Evolutionary conservation across 2,329 filamentous ascomycete species (phyloP).

Genomic region (Cadophora luteo-olivacea): DNA sequence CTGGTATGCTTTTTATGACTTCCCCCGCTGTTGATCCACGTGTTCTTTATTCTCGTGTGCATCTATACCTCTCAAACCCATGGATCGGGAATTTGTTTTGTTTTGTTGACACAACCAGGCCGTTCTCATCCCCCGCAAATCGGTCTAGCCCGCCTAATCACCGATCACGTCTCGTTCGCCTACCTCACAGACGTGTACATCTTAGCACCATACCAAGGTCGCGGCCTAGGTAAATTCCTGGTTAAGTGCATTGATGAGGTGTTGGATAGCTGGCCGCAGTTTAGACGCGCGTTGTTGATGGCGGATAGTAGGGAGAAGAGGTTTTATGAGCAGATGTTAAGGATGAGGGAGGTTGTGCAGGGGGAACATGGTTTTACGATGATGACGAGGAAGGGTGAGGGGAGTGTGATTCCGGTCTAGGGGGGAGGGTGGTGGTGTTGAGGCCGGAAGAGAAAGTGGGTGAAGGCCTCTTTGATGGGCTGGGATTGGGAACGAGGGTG

Average conservation of each 20-base stretch:
- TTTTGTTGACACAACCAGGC: slow-evolving; percentile 20
- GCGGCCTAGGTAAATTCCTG: slow-evolving; percentile 70
- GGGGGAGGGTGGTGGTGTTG: neutral
- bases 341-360: slow-evolving; percentile 33
- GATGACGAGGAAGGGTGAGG: slow-evolving; percentile 23
- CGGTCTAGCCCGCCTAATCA: slow-evolving; percentile 69
- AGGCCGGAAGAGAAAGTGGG: no score
- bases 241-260: slow-evolving; percentile 65
- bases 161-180: slow-evolving; percentile 71
- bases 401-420: slow-evolving; percentile 11
- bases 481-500: no score
- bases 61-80: no score
- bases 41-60: no score
- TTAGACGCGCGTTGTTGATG: slow-evolving; percentile 65
- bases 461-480: no score
- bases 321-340: slow-evolving; percentile 41
- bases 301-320: slow-evolving; percentile 42
- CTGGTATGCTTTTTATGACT: slow-evolving; percentile 37
- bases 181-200: slow-evolving; percentile 76
- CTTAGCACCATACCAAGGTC: slow-evolving; percentile 61
- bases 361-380: slow-evolving; percentile 30
- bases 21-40: no score
- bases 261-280: slow-evolving; percentile 59
- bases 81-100: no score
- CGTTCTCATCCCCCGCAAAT: slow-evolving; percentile 49